Percentiles rank a stretch among this genome's conserved stretches.
Evolutionary conservation across 2,329 filamentous ascomycete genomes (phyloP).

Genomic region (Diaporthe amygdali): DNA sequence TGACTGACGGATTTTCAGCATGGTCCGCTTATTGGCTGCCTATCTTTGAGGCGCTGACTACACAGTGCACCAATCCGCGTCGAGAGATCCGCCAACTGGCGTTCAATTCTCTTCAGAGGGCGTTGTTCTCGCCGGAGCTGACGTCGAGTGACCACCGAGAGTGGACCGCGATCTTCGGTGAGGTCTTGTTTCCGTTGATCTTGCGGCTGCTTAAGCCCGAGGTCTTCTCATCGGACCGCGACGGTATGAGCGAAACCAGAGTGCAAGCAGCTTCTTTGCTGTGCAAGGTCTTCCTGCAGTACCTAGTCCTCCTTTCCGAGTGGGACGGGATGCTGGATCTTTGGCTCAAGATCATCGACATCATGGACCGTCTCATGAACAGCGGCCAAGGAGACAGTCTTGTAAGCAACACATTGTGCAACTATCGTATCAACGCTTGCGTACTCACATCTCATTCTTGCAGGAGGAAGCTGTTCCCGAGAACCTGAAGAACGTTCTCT

Average conservation of each 20-base stretch:
- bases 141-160: constrained; percentile 84
- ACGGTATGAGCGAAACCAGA: constrained; percentile 94
- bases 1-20: constrained; percentile 55
- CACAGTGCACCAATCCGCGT: constrained; percentile 92
- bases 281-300: constrained; percentile 95
- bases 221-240: constrained; percentile 86
- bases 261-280: constrained; percentile 90
- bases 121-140: constrained; percentile 83
- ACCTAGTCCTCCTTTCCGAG: constrained; percentile 81
- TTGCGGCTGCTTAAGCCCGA: constrained; percentile 89
- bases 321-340: constrained; percentile 90
- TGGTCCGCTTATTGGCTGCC: constrained; percentile 99
- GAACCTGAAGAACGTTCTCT: constrained; percentile 91
- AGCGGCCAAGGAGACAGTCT: constrained; percentile 90
- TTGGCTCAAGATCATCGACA: constrained; percentile 90
- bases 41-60: constrained; percentile 86
- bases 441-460: constrained; percentile 24
- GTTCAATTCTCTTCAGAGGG: constrained; percentile 83
- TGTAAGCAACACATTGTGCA: constrained; percentile 59
- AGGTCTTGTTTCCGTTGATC: constrained; percentile 93
- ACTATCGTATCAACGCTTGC: constrained; percentile 5
- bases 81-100: constrained; percentile 91
- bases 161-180: constrained; percentile 94
- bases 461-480: constrained; percentile 95
- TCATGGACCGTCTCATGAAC: constrained; percentile 96